Evolutionary conservation across 352 stramenopile species (phyloP).

Genomic region (Saprolegnia diclina): DNA sequence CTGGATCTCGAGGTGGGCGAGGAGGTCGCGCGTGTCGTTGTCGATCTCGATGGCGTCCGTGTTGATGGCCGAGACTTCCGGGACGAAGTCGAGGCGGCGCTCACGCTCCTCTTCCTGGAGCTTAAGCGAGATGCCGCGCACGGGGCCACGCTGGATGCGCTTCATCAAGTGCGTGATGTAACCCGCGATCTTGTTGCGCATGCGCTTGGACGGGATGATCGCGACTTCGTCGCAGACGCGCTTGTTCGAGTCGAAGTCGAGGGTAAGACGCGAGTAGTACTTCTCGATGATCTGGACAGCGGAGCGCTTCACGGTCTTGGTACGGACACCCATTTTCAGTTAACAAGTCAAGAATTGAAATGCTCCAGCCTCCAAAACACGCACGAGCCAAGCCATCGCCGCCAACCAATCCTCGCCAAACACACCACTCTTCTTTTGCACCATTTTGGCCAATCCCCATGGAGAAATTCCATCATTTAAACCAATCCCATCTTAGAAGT

Average conservation of each 20-base stretch:
- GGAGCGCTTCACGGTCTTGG: slow-evolving; percentile 99
- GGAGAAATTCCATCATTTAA: neutral
- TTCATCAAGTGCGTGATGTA: slow-evolving; percentile 99
- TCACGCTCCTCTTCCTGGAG: slow-evolving; percentile 99
- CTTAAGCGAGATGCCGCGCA: slow-evolving; percentile 99
- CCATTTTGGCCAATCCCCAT: neutral
- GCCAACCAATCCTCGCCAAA: slow-evolving; percentile 8
- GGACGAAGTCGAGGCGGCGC: slow-evolving; percentile 99
- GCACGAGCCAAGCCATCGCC: neutral
- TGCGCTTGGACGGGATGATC: slow-evolving; percentile 99
- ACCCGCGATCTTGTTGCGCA: slow-evolving; percentile 99
- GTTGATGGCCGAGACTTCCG: slow-evolving; percentile 94
- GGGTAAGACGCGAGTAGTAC: slow-evolving; percentile 99
- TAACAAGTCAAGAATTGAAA: slow-evolving; percentile 29
- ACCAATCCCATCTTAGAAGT: neutral
- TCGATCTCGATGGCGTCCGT: slow-evolving; percentile 96
- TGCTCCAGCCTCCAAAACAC: neutral
- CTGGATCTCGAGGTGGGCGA: slow-evolving; percentile 94
- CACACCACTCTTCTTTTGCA: neutral
- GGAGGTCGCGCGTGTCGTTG: slow-evolving; percentile 97
- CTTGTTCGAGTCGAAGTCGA: slow-evolving; percentile 99
- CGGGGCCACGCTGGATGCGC: slow-evolving; percentile 98
- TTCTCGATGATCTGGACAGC: slow-evolving; percentile 99
- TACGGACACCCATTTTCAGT: slow-evolving; percentile 96
- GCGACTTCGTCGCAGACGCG: slow-evolving; percentile 94